Evolutionary conservation across 2,329 filamentous ascomycete genomes (phyloP).

Genomic region (Fusarium hainanense): DNA sequence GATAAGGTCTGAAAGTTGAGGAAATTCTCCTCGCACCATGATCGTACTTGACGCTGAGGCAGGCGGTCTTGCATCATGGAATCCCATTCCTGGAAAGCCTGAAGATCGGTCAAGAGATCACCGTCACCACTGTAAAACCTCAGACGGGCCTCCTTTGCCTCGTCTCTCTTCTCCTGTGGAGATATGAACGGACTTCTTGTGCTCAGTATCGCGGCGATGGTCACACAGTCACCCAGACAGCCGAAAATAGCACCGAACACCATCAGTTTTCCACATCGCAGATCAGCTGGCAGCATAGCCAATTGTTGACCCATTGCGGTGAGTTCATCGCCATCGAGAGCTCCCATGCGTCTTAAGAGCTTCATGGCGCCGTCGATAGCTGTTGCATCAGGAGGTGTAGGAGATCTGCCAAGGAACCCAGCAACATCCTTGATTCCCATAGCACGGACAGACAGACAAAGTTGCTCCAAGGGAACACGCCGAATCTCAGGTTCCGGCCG

Average conservation of each 20-base stretch:
- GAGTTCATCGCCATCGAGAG: conserved; percentile 84
- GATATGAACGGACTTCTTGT: conserved; percentile 87
- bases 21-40: conserved; percentile 88
- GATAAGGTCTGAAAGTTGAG: conserved; percentile 84
- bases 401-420: conserved; percentile 82
- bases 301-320: conserved; percentile 93
- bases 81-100: conserved; percentile 86
- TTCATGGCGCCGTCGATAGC: conserved; percentile 88
- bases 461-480: conserved; percentile 90
- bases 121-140: conserved; percentile 82
- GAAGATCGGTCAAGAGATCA: conserved; percentile 87
- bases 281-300: conserved; percentile 93
- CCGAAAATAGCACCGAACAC: conserved; percentile 95
- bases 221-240: conserved; percentile 88
- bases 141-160: conserved; percentile 79
- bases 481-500: conserved; percentile 94
- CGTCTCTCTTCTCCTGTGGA: conserved; percentile 83
- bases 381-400: conserved; percentile 86
- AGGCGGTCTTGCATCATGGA: conserved; percentile 69
- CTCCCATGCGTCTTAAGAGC: conserved; percentile 85
- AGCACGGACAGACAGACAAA: conserved; percentile 92
- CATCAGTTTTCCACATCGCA: conserved; percentile 93
- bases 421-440: conserved; percentile 91
- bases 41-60: conserved; percentile 71
- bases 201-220: conserved; percentile 92